Base-by-base conservation (phyloP, 1,284 basidiomycete genomes). In the Fomitopsis pinicola region DNA sequence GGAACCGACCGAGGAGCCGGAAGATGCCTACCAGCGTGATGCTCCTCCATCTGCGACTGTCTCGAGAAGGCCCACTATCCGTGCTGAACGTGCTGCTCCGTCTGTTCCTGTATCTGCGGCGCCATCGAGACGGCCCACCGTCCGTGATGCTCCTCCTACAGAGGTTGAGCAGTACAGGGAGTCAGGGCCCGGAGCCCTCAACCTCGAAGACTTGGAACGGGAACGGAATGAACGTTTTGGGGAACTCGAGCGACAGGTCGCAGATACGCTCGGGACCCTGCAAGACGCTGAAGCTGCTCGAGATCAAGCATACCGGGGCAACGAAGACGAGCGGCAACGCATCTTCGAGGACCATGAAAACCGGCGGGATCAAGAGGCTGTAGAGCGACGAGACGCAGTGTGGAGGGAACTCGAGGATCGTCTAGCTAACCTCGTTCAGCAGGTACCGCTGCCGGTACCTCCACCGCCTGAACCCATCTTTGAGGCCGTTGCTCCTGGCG, bases 271-370 rank as follows among this genome's bases (percentile, higher is more conserved):
- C 8, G 75, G 78, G 12, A 77, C 78, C 1, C 80, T 84, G 0
- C 77, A 81, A 50, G 80, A 83, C 53, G 82, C 81, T 2, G 89
- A 92, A 68, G 78, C 82, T 44, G 76, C 75, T 55, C 81, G 88
- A 12, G 88, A 91, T 62, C 71, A 72, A 4, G 82, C 85, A 42
- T 91, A 88, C 75, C 80, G 82, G 15, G 75, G 76, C 1, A 81
- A 83, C 64, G 90, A 92, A 71, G 83, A 86, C 10, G 84, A 84
- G 58, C 77, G 89, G 17, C 79, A 88, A 22, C 80, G 76, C 5
- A 71, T 86, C 2, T 91, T 91, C 72, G 66, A 78, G 40, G 82
- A 87, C 3, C 78, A 78, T 55, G 86, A 91, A 67, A 77, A 75
- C 1, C 77, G 81, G 42, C 78, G 89, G 45, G 82, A 84, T 15